phyloP scores from a whole-genome alignment of 805 yeast species.

The Ogataea ganodermae region DNA sequence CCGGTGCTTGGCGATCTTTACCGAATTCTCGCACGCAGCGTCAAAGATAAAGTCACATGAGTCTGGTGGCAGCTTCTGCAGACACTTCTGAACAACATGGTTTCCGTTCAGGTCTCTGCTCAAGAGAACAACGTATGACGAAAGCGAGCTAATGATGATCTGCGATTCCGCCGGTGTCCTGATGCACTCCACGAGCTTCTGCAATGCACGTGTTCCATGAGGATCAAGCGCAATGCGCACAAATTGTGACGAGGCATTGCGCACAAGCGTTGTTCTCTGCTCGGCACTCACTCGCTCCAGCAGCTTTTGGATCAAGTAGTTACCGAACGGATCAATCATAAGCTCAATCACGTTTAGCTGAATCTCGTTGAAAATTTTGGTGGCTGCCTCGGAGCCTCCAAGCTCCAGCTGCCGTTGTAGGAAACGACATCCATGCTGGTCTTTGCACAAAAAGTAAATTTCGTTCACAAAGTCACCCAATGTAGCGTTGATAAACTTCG shows the following conservation, averaged over 20 bases:
- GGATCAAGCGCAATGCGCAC: slow-evolving; percentile 85
- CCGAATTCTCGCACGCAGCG: slow-evolving; percentile 71
- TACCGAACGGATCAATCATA: slow-evolving; percentile 97
- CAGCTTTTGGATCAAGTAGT: slow-evolving; percentile 87
- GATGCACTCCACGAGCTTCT: slow-evolving; percentile 85
- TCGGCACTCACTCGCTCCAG: slow-evolving; percentile 71
- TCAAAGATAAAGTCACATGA: slow-evolving; percentile 88
- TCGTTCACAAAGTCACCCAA: slow-evolving; percentile 70
- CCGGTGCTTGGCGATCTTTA: slow-evolving; percentile 87
- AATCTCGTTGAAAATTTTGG: slow-evolving; percentile 79
- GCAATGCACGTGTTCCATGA: slow-evolving; percentile 95
- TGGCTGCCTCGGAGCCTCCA: slow-evolving; percentile 61
- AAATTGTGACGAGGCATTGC: slow-evolving; percentile 71
- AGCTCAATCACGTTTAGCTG: slow-evolving; percentile 76
- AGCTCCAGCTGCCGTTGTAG: slow-evolving; percentile 83
- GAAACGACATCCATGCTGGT: slow-evolving; percentile 95
- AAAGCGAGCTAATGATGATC: slow-evolving; percentile 40
- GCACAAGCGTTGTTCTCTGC: slow-evolving; percentile 70
- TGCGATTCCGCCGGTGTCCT: slow-evolving; percentile 69
- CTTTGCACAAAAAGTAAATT: slow-evolving; percentile 82
- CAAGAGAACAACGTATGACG: slow-evolving; percentile 71
- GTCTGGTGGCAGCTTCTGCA: slow-evolving; percentile 66
- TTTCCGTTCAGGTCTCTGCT: slow-evolving; percentile 93
- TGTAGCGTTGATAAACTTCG: slow-evolving; percentile 66
- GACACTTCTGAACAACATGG: slow-evolving; percentile 92